These are phyloP conservation scores for Sungouiella blattae DNA, from an alignment of 805 yeast species.

Conservation along the genomic window DNA sequence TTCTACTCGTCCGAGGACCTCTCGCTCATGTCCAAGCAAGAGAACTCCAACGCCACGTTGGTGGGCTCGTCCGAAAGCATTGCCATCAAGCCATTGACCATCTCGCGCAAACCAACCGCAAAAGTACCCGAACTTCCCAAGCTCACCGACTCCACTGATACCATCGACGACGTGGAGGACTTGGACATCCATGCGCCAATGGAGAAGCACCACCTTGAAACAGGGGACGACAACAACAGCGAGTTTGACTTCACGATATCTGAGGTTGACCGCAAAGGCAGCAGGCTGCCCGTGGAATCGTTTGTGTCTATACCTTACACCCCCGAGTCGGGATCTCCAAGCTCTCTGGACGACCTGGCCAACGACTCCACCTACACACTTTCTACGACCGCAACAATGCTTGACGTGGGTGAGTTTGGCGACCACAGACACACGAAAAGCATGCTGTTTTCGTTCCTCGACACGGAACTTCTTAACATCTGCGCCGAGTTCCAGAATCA, in stretches of 20 bases:
- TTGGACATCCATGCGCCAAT: background rate
- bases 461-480: slow-evolving; percentile 11
- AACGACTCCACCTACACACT: slow-evolving; percentile 25
- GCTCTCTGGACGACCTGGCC: slow-evolving; percentile 13
- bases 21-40: slow-evolving; percentile 5
- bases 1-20: slow-evolving; percentile 27
- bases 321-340: background rate
- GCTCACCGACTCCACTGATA: background rate
- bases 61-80: slow-evolving; percentile 6
- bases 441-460: slow-evolving; percentile 10
- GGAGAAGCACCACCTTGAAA: background rate
- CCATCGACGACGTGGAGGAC: background rate
- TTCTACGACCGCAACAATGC: slow-evolving; percentile 29
- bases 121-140: background rate
- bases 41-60: slow-evolving; percentile 9
- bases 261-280: background rate
- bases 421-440: slow-evolving; percentile 4
- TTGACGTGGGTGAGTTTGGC: slow-evolving; percentile 6
- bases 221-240: no score
- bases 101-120: background rate
- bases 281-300: background rate
- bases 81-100: background rate
- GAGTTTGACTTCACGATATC: background rate
- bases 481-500: slow-evolving; percentile 7
- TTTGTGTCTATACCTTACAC: background rate